Conservation (phyloP, 768 basidiomycete genomes). For the Mycena leptocephala region DNA sequence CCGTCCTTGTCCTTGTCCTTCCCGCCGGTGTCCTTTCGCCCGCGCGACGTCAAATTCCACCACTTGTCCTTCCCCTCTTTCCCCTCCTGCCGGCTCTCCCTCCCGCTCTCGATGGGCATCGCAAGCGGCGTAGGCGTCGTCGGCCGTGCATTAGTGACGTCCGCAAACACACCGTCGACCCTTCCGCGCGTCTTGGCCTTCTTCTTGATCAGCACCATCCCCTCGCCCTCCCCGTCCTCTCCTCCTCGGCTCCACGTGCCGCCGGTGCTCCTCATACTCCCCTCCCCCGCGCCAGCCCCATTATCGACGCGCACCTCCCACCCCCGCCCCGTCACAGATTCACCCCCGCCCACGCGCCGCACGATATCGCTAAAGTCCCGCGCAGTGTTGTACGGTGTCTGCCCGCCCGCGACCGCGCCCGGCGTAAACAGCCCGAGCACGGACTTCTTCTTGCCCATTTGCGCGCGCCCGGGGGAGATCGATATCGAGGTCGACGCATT, state of each 20-base stretch:
- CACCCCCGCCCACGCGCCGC: conserved; percentile 61
- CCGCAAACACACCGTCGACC: conserved; percentile 54
- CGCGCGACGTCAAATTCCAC: conserved; percentile 88
- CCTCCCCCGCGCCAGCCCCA: conserved; percentile 74
- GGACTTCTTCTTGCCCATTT: conserved; percentile 66
- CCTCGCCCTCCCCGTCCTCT: conserved; percentile 18
- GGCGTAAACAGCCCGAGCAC: conserved; percentile 64
- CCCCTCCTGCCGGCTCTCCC: conserved; percentile 50
- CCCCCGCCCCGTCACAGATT: conserved; percentile 57
- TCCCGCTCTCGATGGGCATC: conserved; percentile 57
- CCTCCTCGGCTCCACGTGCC: conserved; percentile 74
- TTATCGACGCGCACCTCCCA: conserved; percentile 86
- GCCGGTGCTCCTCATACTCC: conserved; percentile 54
- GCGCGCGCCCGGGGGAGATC: conserved; percentile 40
- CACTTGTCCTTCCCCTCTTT: conserved; percentile 78
- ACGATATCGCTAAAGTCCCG: conserved; percentile 75
- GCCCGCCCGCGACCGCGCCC: conserved; percentile 22
- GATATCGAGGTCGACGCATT: conserved; percentile 46
- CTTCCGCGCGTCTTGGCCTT: conserved; percentile 67
- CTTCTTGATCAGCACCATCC: conserved; percentile 63
- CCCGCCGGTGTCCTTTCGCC: conserved; percentile 78
- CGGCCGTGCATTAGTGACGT: conserved; percentile 75
- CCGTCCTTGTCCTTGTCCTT: conserved; percentile 63
- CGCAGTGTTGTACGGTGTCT: conserved; percentile 43
- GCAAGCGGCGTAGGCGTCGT: conserved; percentile 37